Conservation (phyloP, 176 grass and related monocot species). For the Aegilops sharonensis region DNA sequence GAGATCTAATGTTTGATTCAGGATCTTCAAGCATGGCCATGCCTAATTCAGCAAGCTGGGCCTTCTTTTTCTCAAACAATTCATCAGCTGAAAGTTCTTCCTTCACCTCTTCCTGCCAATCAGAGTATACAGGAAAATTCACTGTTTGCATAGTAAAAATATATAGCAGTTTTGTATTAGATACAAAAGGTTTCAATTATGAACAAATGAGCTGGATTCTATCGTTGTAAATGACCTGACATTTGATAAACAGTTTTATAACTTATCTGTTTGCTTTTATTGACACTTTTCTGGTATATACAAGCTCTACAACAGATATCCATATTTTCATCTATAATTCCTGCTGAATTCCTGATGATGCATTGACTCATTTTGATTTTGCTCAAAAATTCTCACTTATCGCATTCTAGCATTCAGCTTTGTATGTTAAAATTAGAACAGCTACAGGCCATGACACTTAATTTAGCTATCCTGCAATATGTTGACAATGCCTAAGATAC, state of each 20-base stretch:
- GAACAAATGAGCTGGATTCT: neutral
- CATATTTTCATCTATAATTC: neutral
- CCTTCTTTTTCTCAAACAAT: conserved; percentile 83
- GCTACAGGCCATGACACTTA: neutral
- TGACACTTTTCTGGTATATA: conserved; percentile 1
- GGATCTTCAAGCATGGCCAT: conserved; percentile 88
- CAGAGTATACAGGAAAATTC: neutral
- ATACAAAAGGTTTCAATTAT: neutral
- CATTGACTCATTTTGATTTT: conserved; percentile 7
- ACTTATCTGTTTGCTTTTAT: neutral
- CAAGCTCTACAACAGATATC: neutral
- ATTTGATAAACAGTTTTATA: neutral
- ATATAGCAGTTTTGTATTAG: neutral
- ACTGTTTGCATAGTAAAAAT: neutral
- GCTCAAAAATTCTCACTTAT: neutral
- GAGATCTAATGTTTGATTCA: conserved; percentile 78
- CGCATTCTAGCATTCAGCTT: neutral
- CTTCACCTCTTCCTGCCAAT: conserved; percentile 73
- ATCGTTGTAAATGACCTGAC: neutral
- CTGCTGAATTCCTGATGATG: conserved; percentile 7
- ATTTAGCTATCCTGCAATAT: neutral
- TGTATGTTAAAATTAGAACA: neutral
- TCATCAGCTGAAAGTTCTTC: conserved; percentile 95
- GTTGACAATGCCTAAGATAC: conserved; percentile 6
- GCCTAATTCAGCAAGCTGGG: conserved; percentile 82